Percentiles rank a stretch among this genome's conserved stretches.
phyloP scores from a whole-genome alignment of 306 rosid genomes.

The Lathyrus aphaca region DNA sequence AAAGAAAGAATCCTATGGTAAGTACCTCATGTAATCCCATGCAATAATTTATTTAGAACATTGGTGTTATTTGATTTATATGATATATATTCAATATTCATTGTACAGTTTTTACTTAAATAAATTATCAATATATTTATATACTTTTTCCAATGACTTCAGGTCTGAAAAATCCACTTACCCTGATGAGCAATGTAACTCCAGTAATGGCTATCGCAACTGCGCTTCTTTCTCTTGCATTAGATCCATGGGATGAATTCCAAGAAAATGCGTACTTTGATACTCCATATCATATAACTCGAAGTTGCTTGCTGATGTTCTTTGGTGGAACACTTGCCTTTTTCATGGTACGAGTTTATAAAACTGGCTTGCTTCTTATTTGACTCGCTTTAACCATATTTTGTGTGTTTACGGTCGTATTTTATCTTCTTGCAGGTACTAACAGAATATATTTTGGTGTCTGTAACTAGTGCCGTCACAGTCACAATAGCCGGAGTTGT shows the following conservation, averaged over 20 bases:
- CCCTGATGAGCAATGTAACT: conserved; percentile 90
- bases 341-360: conserved; percentile 66
- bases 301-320: conserved; percentile 85
- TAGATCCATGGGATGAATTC: conserved; percentile 93
- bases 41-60: neutral
- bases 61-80: neutral
- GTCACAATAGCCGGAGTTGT: conserved; percentile 98
- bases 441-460: conserved; percentile 86
- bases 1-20: conserved; percentile 93
- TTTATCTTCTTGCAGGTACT: conserved; percentile 67
- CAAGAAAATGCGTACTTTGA: conserved; percentile 68
- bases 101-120: neutral
- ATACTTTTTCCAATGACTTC: conserved; percentile 41
- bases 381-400: conserved; percentile 11
- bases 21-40: conserved; percentile 40
- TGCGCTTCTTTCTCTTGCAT: conserved; percentile 69
- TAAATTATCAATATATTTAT: conserved; percentile 1
- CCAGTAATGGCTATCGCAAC: conserved; percentile 91
- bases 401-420: conserved; percentile 28
- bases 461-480: conserved; percentile 96
- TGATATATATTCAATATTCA: neutral
- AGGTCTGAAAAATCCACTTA: conserved; percentile 94
- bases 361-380: neutral
- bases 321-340: conserved; percentile 93
- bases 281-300: conserved; percentile 69